These are phyloP conservation scores for Berberis vulgaris DNA, from an alignment of 164 flowering plant species.

Conservation along the genomic window DNA sequence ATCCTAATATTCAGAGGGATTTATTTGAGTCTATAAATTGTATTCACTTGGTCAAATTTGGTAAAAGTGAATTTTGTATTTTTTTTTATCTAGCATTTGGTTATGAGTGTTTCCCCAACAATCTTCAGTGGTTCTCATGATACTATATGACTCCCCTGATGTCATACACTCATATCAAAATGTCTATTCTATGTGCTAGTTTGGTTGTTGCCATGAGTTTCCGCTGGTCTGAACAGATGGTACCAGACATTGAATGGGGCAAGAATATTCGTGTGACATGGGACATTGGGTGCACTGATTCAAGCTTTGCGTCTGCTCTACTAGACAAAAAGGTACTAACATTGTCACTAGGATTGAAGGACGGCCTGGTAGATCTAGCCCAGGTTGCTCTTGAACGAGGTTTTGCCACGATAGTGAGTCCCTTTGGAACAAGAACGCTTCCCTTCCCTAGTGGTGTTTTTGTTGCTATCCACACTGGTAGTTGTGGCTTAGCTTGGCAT, in stretches of 20 bases:
- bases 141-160: no score
- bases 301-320: conserved; percentile 70
- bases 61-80: no score
- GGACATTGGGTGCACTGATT: conserved; percentile 77
- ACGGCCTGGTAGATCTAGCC: conserved; percentile 76
- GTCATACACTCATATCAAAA: no score
- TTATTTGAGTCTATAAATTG: no score
- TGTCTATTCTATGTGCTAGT: not conserved
- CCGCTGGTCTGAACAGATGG: conserved; percentile 50
- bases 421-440: conserved; percentile 61
- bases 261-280: conserved; percentile 79
- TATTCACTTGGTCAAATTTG: no score
- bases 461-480: conserved; percentile 88
- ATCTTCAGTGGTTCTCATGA: no score
- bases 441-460: conserved; percentile 90
- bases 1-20: no score
- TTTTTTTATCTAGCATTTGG: no score
- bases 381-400: conserved; percentile 95
- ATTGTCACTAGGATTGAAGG: conserved; percentile 73
- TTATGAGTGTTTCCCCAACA: no score
- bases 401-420: conserved; percentile 70
- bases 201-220: conserved; percentile 2
- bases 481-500: conserved; percentile 75
- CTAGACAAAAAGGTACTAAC: conserved; percentile 76
- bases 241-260: conserved; percentile 99